Percentiles rank a stretch among this genome's conserved stretches.
Evolutionary conservation across 176 grass and related monocot species (phyloP).

Genomic region (Microstegium vimineum): DNA sequence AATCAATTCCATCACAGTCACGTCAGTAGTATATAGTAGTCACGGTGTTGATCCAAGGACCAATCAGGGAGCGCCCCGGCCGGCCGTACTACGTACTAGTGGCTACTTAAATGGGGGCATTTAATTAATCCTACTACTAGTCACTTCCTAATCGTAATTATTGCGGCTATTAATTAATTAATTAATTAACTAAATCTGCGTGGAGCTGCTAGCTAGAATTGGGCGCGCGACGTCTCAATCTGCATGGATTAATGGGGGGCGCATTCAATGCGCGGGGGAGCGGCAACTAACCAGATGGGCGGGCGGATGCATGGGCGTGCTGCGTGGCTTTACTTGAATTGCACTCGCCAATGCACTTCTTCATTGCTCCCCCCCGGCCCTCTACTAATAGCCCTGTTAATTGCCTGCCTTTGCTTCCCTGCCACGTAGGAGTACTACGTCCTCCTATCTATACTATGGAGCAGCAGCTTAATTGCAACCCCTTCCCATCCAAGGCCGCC

Average conservation of each 20-base stretch:
- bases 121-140: not conserved
- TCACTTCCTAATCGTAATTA: not conserved
- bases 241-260: conserved; percentile 31
- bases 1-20: not conserved
- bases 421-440: too few relatives aligned
- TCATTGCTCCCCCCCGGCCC: not conserved
- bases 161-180: not conserved
- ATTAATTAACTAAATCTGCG: not conserved
- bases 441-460: too few relatives aligned
- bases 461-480: not conserved
- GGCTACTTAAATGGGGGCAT: not conserved
- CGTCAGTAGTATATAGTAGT: not conserved
- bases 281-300: conserved; percentile 6
- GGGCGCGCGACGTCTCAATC: not conserved
- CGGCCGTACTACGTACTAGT: too few relatives aligned
- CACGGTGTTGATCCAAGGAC: not conserved
- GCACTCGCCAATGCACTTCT: conserved; percentile 1
- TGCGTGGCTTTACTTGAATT: not conserved
- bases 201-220: too few relatives aligned
- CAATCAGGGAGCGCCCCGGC: not conserved
- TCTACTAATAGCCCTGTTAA: conserved; percentile 6
- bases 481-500: not conserved
- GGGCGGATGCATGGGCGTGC: not conserved
- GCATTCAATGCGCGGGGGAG: conserved; percentile 9
- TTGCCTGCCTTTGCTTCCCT: conserved; percentile 15